Conservation (phyloP, 2,329 filamentous ascomycete species). For the Colletotrichum tabaci region DNA sequence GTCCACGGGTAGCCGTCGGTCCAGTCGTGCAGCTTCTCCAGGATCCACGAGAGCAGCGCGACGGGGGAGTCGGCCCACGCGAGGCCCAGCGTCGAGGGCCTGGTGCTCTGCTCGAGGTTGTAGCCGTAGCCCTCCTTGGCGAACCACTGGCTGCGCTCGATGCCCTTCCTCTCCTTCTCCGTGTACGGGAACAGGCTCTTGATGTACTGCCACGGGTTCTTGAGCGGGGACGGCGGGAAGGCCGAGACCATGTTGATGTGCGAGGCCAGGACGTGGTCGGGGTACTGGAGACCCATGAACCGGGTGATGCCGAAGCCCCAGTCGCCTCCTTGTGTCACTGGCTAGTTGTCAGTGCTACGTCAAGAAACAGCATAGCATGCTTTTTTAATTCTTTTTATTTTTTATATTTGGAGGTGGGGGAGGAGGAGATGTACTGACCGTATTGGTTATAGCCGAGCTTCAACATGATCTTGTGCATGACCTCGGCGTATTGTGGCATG, state of each 20-base stretch:
- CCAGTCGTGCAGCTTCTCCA: constrained; percentile 86
- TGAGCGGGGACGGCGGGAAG: constrained; percentile 62
- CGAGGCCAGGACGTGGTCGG: constrained; percentile 68
- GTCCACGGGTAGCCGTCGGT: constrained; percentile 80
- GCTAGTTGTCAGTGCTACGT: constrained; percentile 44
- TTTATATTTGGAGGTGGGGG: fast-evolving
- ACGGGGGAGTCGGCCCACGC: constrained; percentile 79
- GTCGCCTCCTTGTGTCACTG: constrained; percentile 75
- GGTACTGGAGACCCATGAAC: constrained; percentile 72
- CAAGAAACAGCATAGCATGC: constrained; percentile 23
- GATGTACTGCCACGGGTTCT: constrained; percentile 70
- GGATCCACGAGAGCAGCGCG: constrained; percentile 82
- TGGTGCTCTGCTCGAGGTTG: constrained; percentile 72
- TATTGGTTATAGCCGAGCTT: constrained; percentile 76
- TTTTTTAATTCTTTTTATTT: too few relatives aligned
- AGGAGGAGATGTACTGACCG: constrained; percentile 48
- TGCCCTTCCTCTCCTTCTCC: constrained; percentile 64
- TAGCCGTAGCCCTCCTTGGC: constrained; percentile 70
- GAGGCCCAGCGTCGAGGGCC: constrained; percentile 81
- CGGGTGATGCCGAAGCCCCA: constrained; percentile 80
- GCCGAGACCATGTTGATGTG: constrained; percentile 73
- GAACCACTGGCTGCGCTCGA: constrained; percentile 72
- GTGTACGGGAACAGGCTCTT: constrained; percentile 70
- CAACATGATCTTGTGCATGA: constrained; percentile 77
- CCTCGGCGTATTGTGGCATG: constrained; percentile 61